Conservation (phyloP, 768 basidiomycete genomes). For the Auriscalpium vulgare region DNA sequence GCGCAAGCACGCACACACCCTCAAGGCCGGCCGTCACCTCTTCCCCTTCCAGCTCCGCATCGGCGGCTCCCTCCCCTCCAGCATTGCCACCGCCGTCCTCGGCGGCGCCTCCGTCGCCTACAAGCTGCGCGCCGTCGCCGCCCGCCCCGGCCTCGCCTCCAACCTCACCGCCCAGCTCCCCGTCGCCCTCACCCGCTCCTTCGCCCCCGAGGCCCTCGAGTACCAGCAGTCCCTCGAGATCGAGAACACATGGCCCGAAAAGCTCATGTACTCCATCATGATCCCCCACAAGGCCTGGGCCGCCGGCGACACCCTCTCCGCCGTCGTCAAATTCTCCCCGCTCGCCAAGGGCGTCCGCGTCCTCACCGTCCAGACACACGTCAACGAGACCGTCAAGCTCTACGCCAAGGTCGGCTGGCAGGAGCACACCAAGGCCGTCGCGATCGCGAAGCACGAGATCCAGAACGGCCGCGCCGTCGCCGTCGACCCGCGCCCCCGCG, state of each 20-base stretch:
- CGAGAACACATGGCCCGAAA: constrained; percentile 96
- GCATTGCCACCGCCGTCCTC: constrained; percentile 44
- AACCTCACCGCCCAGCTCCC: constrained; percentile 58
- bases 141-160: constrained; percentile 63
- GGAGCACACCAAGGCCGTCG: constrained; percentile 54
- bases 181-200: constrained; percentile 65
- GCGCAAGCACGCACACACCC: constrained; percentile 71
- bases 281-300: constrained; percentile 96
- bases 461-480: constrained; percentile 42
- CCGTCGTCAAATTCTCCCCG: constrained; percentile 81
- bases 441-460: constrained; percentile 62
- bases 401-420: constrained; percentile 45
- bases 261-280: constrained; percentile 92
- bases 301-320: constrained; percentile 76
- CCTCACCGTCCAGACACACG: constrained; percentile 50
- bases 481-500: constrained; percentile 15
- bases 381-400: constrained; percentile 71
- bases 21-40: constrained; percentile 90
- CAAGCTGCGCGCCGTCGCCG: constrained; percentile 82
- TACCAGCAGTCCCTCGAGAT: constrained; percentile 94
- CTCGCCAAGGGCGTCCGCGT: constrained; percentile 79
- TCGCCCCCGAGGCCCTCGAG: constrained; percentile 78
- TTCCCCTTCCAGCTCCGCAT: constrained; percentile 90
- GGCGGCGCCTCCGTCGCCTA: constrained; percentile 71
- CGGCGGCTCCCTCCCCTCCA: constrained; percentile 79